These are phyloP conservation scores for Phytopythium chamaehyphon DNA, from an alignment of 352 stramenopile species.

Conservation along the genomic window DNA sequence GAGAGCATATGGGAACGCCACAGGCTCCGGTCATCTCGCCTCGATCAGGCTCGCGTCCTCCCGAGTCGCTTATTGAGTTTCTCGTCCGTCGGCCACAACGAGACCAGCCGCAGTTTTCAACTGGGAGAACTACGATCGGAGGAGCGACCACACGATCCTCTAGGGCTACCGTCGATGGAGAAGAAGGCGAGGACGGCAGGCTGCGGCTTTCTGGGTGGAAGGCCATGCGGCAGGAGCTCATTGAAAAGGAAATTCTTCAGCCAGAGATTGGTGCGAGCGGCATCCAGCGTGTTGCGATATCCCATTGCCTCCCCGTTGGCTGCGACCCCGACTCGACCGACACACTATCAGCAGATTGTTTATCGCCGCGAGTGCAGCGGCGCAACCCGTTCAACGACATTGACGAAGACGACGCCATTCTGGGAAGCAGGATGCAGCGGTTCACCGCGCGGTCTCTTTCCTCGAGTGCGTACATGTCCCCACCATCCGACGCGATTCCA, in stretches of 20 bases:
- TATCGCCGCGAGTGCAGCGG: neutral
- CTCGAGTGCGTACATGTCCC: slow-evolving; percentile 1
- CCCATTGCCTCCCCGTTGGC: neutral
- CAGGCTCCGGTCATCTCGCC: slow-evolving; percentile 1
- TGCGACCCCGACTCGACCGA: neutral
- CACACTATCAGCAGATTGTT: neutral
- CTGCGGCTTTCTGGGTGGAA: slow-evolving; percentile 47
- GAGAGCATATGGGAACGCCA: neutral
- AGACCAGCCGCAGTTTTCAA: too few relatives aligned
- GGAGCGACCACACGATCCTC: too few relatives aligned
- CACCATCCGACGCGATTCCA: slow-evolving; percentile 5
- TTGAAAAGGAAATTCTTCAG: slow-evolving; percentile 31
- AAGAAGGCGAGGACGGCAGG: slow-evolving; percentile 10
- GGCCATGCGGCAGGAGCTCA: slow-evolving; percentile 32
- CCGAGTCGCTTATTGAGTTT: neutral
- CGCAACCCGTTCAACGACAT: neutral
- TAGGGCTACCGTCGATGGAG: neutral
- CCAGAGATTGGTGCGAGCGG: slow-evolving; percentile 7
- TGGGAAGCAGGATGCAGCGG: neutral
- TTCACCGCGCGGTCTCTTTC: slow-evolving; percentile 3
- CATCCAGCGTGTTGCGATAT: slow-evolving; percentile 6
- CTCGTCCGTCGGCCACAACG: neutral
- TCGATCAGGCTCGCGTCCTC: neutral
- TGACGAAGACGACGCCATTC: slow-evolving; percentile 2
- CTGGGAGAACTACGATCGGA: too few relatives aligned